Conservation (phyloP, 805 yeast species). For the Vanderwaltozyma verrucispora region DNA sequence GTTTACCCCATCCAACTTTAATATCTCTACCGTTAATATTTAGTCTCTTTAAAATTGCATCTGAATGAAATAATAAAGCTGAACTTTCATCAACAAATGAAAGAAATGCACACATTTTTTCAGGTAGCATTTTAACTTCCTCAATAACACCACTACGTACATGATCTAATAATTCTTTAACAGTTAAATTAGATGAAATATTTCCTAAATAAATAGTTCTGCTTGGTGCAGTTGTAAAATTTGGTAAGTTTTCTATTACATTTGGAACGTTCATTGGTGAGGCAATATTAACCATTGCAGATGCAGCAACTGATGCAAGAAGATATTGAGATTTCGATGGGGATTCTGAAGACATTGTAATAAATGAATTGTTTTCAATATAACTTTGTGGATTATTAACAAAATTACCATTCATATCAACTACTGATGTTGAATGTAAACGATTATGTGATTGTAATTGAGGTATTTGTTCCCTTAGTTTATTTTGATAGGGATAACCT, state of each 20-base stretch:
- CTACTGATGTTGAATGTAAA: too few species aligned
- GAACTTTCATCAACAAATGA: constrained; percentile 83
- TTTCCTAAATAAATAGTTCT: constrained; percentile 88
- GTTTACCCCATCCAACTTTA: constrained; percentile 89
- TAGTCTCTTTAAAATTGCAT: constrained; percentile 76
- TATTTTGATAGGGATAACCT: too few species aligned
- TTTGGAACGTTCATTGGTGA: constrained; percentile 7
- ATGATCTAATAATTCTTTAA: constrained; percentile 77
- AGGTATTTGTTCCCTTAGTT: too few species aligned
- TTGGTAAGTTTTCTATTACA: constrained; percentile 4
- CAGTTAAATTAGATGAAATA: constrained; percentile 69
- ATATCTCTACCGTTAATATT: constrained; percentile 73
- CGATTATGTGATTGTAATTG: too few species aligned
- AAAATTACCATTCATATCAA: too few species aligned
- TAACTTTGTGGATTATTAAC: too few species aligned
- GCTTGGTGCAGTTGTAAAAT: constrained; percentile 45
- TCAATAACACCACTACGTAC: constrained; percentile 88
- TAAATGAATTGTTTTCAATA: too few species aligned
- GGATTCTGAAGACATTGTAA: too few species aligned
- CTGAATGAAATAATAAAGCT: constrained; percentile 87
- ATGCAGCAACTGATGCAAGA: constrained; percentile 17
- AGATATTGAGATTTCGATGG: not conserved
- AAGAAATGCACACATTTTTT: constrained; percentile 81
- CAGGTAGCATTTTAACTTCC: constrained; percentile 64
- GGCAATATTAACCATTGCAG: constrained; percentile 16